Evolutionary conservation across 2,329 filamentous ascomycete species (phyloP), one percentile per base, ranked within the genome.

Genomic region (Exserohilum rostratum): DNA sequence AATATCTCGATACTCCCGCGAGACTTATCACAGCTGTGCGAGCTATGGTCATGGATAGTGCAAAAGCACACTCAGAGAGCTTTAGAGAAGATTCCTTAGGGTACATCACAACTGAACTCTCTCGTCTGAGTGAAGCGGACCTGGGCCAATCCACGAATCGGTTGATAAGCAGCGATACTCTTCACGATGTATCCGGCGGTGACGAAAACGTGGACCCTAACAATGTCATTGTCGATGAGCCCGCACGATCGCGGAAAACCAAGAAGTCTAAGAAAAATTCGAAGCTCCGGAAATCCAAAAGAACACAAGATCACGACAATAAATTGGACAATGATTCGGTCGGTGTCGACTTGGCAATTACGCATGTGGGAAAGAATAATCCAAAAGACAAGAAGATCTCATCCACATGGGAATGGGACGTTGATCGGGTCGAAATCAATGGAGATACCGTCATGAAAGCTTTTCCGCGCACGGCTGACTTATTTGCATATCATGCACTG

Each of bases 401-500:
- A 3, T 53, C 45, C 2, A 42, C 46, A 1, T 67, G 64, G 62
- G 40, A 55, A 5, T 71, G 69, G 67, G 12, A 70, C 25, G 20
- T 72, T 4, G 39, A 66, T 4, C 34, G 48, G 0, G 12, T 22
- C 5, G 11, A 39, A 11, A 9, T 61, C 5, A 38, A 25, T n/a
- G 5, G 44, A 1, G 44, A 53, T 13, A 38, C 50, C n/a, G 12
- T 60, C 13, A 9, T 22, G n/a, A 15, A 27, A 2, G 18, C 49
- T 5, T 70, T 71, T 42, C 29, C 54, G 7, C 50, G 47, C 31
- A 56, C 47, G 2, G 54, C 45, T 22, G 66, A 70, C 50, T 51
- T 70, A 0, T 71, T 68, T 20, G 64, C 67, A 0, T 72, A 55
- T 35, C 69, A 72, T 34, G 64, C 64, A 4, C 22, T 68, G 2